phyloP scores from a whole-genome alignment of 2,329 filamentous ascomycete genomes.

The Tolypocladium inflatum region DNA sequence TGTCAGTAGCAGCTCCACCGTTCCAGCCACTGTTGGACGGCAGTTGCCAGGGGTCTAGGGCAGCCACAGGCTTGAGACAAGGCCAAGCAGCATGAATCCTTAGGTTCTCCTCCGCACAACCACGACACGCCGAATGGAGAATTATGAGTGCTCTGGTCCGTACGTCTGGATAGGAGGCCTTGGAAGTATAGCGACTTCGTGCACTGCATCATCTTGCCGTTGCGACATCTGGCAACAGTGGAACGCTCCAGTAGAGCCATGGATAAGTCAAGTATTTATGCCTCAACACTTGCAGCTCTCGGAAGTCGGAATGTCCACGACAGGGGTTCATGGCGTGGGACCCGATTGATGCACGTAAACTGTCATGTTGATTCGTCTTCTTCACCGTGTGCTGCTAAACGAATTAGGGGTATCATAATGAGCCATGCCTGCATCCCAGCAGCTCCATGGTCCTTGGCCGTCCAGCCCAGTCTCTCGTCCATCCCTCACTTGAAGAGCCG shows the following conservation, averaged over 20 bases:
- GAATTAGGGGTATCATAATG: constrained; percentile 1
- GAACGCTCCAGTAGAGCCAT: too few relatives aligned
- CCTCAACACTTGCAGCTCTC: too few relatives aligned
- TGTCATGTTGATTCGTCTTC: not conserved
- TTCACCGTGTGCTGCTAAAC: too few relatives aligned
- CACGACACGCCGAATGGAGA: not conserved
- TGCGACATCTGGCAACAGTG: too few relatives aligned
- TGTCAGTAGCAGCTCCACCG: not conserved
- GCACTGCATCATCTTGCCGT: not conserved
- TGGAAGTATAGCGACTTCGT: not conserved
- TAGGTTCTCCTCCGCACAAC: not conserved
- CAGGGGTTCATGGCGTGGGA: not conserved
- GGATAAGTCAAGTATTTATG: too few relatives aligned
- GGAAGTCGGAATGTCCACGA: not conserved
- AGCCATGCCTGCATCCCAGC: not conserved
- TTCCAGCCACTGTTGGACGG: not conserved
- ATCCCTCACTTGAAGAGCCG: constrained; percentile 40
- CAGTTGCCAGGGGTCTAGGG: not conserved
- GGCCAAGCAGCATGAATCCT: not conserved
- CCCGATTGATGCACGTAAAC: not conserved
- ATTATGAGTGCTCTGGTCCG: not conserved
- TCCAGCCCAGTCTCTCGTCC: not conserved
- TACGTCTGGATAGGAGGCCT: not conserved
- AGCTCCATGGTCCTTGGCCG: not conserved
- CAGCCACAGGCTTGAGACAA: not conserved